Conservation (phyloP, 106 monocot species). For the Agapanthus africanus region DNA sequence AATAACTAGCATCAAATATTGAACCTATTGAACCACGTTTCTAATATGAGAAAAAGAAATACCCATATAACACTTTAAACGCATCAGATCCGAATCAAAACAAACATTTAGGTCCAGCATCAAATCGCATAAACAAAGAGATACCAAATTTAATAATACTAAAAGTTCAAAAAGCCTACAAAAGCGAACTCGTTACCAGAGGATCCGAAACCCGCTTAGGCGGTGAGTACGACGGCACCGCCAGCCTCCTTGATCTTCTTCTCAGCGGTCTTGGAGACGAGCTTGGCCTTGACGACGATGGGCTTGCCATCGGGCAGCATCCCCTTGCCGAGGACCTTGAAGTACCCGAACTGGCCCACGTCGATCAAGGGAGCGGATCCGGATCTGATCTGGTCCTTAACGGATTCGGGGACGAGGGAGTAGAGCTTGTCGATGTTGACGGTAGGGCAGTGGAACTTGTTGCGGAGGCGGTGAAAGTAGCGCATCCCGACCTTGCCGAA, state of each 20-base stretch:
- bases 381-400: conserved; percentile 19
- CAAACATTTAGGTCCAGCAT: not conserved
- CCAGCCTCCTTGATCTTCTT: conserved; percentile 44
- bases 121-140: not conserved
- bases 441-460: conserved; percentile 41
- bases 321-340: conserved; percentile 41
- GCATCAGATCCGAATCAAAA: not conserved
- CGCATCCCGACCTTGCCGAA: conserved; percentile 44
- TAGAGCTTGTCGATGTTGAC: conserved; percentile 45
- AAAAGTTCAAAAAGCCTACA: not conserved
- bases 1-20: no score
- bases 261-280: conserved; percentile 37
- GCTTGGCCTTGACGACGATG: conserved; percentile 38
- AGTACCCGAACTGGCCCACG: conserved; percentile 39
- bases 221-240: conserved; percentile 35
- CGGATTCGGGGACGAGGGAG: conserved; percentile 36
- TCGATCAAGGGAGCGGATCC: conserved; percentile 29
- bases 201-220: conserved; percentile 8
- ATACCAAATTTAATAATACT: not conserved
- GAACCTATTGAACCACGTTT: no score
- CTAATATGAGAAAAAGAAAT: not conserved
- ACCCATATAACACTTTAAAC: not conserved
- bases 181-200: no score
- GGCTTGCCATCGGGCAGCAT: conserved; percentile 19
- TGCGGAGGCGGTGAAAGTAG: conserved; percentile 37